phyloP scores from a whole-genome alignment of 805 yeast genomes.

The Candida dajiaensis region DNA sequence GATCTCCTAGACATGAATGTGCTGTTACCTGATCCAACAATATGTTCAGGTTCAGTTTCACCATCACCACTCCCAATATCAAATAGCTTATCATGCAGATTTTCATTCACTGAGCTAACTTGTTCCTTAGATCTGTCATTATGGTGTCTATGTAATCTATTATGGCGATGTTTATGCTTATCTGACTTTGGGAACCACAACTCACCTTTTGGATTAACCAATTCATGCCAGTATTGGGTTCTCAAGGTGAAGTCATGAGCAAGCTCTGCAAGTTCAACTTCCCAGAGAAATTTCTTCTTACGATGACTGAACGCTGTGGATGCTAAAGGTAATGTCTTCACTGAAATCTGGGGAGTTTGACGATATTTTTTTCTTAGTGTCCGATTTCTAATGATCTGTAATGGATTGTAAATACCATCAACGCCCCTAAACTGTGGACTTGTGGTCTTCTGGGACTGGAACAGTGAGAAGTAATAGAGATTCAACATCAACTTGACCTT shows the following conservation, averaged over 20 bases:
- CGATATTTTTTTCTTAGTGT: constrained; percentile 46
- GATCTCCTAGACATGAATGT: neutral
- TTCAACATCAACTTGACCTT: constrained; percentile 37
- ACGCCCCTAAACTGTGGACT: constrained; percentile 32
- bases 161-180: constrained; percentile 8
- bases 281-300: constrained; percentile 51
- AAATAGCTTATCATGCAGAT: constrained; percentile 21
- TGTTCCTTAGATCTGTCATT: constrained; percentile 1
- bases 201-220: constrained; percentile 38
- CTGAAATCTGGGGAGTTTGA: constrained; percentile 39
- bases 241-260: constrained; percentile 56
- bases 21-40: neutral
- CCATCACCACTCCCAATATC: constrained; percentile 6
- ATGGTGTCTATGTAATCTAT: constrained; percentile 2
- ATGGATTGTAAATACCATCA: constrained; percentile 72
- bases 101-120: neutral
- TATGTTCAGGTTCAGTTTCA: constrained; percentile 2
- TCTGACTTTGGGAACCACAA: constrained; percentile 42
- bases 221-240: constrained; percentile 46
- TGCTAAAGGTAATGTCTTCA: constrained; percentile 52
- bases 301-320: constrained; percentile 54
- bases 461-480: constrained; percentile 19
- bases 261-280: constrained; percentile 54
- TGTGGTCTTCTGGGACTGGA: constrained; percentile 15
- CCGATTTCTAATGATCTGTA: constrained; percentile 76